Evolutionary conservation across 208 protist genomes (phyloP).

Genomic region (Wallacemonas collosoma): DNA sequence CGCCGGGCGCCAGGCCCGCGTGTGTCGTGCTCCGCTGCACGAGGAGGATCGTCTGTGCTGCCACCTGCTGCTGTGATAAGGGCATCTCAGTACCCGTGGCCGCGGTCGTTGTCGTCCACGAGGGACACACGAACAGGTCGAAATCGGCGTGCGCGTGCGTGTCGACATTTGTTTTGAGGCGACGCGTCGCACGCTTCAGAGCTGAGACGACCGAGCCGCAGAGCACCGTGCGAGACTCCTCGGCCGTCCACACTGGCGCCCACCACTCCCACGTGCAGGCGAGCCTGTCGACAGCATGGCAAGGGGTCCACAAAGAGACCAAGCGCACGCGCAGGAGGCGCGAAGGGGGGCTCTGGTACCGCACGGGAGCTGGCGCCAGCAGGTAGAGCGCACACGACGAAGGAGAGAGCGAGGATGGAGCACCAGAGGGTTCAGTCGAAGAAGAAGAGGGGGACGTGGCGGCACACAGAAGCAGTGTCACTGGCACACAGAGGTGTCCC

Average conservation of each 20-base stretch:
- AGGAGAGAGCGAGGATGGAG: conserved; percentile 10
- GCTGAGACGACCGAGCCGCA: not conserved
- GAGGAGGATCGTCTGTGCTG: not conserved
- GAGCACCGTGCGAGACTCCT: conserved; percentile 7
- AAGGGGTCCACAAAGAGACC: conserved; percentile 66
- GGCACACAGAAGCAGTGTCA: not conserved
- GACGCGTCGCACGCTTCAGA: not conserved
- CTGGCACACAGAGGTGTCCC: not conserved
- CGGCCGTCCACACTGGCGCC: conserved; percentile 18
- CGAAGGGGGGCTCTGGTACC: conserved; percentile 22
- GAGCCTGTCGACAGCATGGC: conserved; percentile 8
- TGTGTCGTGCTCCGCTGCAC: not conserved
- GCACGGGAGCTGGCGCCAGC: conserved; percentile 34
- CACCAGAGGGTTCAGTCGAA: not conserved
- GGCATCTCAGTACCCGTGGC: too few relatives aligned
- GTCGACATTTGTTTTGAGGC: not conserved
- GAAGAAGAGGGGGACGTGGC: too few relatives aligned
- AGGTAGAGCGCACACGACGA: conserved; percentile 17
- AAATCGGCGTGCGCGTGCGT: not conserved
- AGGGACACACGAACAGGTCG: conserved; percentile 9
- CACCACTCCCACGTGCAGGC: conserved; percentile 67
- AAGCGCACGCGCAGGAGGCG: conserved; percentile 30
- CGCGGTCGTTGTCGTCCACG: not conserved
- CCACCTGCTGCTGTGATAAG: not conserved
- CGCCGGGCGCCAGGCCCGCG: too few relatives aligned